Conservation (phyloP, 371 early-diverging fungal species). For the Mortierella sp. region DNA sequence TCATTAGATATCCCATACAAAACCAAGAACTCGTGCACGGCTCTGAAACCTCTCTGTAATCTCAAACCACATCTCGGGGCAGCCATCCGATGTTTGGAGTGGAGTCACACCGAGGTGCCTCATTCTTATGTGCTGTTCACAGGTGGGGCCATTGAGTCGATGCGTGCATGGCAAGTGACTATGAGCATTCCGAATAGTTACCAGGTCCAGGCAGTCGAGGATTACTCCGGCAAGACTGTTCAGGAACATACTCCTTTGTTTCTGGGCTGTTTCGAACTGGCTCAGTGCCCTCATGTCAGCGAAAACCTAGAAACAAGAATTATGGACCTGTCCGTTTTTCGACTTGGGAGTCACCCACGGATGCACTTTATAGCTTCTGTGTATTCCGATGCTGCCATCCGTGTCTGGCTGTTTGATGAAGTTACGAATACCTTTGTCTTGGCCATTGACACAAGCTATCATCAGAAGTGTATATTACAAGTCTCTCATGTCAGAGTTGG, state of each 20-base stretch:
- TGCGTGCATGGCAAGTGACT: conserved; percentile 54
- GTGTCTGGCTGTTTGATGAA: conserved; percentile 73
- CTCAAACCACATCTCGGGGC: conserved; percentile 49
- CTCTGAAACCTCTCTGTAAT: conserved; percentile 46
- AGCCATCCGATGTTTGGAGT: conserved; percentile 50
- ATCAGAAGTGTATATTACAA: conserved; percentile 70
- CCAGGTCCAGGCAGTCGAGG: conserved; percentile 43
- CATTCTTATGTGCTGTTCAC: conserved; percentile 60
- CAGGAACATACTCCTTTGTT: conserved; percentile 40
- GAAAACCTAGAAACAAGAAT: conserved; percentile 68
- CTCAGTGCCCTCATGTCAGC: conserved; percentile 50
- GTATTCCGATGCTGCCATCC: conserved; percentile 71
- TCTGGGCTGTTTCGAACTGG: conserved; percentile 29
- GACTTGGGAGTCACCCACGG: conserved; percentile 48
- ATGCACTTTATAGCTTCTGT: conserved; percentile 69
- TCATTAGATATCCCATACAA: conserved; percentile 56
- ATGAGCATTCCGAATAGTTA: conserved; percentile 55
- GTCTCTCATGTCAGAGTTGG: conserved; percentile 59
- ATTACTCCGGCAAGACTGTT: conserved; percentile 15
- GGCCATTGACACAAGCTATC: conserved; percentile 67
- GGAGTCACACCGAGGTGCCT: conserved; percentile 36
- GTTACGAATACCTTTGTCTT: conserved; percentile 61
- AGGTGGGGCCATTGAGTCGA: conserved; percentile 65
- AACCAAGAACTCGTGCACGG: conserved; percentile 45
- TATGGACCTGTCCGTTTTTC: conserved; percentile 68